These are phyloP conservation scores for Botrytis cinerea DNA, from an alignment of 2,329 filamentous ascomycete genomes.

Conservation along the genomic window DNA sequence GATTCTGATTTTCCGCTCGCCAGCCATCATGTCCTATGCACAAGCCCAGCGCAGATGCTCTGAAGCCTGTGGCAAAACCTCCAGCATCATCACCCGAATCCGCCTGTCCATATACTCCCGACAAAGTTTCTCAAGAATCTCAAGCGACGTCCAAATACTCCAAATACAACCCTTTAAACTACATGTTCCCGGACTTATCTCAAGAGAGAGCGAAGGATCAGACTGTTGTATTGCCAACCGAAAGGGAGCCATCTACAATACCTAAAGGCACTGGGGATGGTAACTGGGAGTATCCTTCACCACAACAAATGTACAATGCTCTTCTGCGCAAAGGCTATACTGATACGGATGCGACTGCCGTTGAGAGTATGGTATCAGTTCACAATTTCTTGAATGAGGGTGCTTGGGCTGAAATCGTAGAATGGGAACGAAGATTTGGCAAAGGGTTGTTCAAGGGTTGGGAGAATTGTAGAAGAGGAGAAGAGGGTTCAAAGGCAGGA, in stretches of 20 bases:
- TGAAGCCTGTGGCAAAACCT: constrained; percentile 35
- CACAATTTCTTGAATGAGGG: constrained; percentile 99
- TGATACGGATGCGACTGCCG: constrained; percentile 88
- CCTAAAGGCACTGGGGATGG: constrained; percentile 77
- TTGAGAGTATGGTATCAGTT: constrained; percentile 95
- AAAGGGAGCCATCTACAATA: constrained; percentile 84
- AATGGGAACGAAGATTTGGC: constrained; percentile 87
- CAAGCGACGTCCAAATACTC: constrained; percentile 54
- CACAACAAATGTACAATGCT: constrained; percentile 99
- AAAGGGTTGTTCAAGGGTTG: constrained; percentile 72
- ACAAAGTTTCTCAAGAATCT: constrained; percentile 32
- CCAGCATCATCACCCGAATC: constrained; percentile 38
- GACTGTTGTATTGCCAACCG: constrained; percentile 70
- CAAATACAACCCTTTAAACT: constrained; percentile 82
- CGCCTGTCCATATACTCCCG: constrained; percentile 41
- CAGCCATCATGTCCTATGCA: constrained; percentile 73
- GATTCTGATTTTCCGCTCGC: constrained; percentile 7
- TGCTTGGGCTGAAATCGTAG: constrained; percentile 91
- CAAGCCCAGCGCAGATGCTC: constrained; percentile 45
- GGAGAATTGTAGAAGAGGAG: constrained; percentile 72
- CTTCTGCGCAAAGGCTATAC: constrained; percentile 94
- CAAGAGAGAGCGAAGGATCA: constrained; percentile 77
- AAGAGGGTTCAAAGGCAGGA: constrained; percentile 57
- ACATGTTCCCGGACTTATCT: constrained; percentile 88
- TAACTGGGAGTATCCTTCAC: constrained; percentile 97